Base-by-base conservation (phyloP, 169 alveolate species). In the Cytauxzoon felis region DNA sequence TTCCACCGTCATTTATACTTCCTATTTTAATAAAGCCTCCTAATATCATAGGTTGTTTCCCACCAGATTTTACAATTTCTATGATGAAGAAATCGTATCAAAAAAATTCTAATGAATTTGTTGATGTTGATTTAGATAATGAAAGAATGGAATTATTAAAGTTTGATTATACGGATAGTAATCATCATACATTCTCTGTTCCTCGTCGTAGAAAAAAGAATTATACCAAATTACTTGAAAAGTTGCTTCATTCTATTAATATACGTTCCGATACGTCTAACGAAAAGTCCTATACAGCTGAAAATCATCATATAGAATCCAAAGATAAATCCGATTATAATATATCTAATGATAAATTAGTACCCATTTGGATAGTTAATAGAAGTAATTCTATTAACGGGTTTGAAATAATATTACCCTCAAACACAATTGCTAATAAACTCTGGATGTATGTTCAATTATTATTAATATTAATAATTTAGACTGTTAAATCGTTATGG, bases 401-500 rank as follows among this genome's bases (percentile, higher is more conserved):
- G 9, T 33, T 73, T 23, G 84, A 73, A 51, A 21, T 73, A 11
- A 38, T 73, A 13, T 56, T 73, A 30, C 84, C 84, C 0, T 50
- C 79, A 0, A 68, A 68, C 26, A 63, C 78, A 32, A 63, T 59
- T 21, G 48, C 84, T 11, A 58, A 70, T 26, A 48, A 47, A 34
- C 69, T 73, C 7, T 73, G 84, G 84, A 51, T 64, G 64, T 54
- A 54, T 24, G 42, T 43, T 43, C 34, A 2, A 16, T 26, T 51
- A 7, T 51, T 23, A 51, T 23, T 29, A 51, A 51, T 51, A 51
- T 32, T 23, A 51, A 51, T 23, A 23, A 7, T 11, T 16, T 21
- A 54, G 64, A 11, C 52, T 64, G 57, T 26, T 64, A 2, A 65
- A 76, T 49, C 63, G 81, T 7, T 54, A 57, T 34, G 86, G 86